Base-by-base conservation (phyloP, 495 filamentous ascomycete species). In the Oidiodendron maius region DNA sequence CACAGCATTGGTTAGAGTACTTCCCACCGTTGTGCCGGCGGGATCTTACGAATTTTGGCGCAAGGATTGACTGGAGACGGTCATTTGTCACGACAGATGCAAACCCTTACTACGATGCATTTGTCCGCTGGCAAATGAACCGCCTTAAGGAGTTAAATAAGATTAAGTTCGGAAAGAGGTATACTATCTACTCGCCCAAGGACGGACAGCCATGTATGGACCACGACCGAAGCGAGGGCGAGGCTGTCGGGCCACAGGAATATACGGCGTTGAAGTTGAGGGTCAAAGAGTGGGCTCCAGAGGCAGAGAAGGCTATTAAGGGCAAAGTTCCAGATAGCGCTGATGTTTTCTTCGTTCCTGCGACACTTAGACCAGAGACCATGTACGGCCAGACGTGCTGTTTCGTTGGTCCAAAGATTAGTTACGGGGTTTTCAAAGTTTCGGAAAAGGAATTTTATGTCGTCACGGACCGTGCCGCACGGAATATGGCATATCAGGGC, bases 381-480 rank as follows among this genome's bases (percentile, higher is more conserved):
- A 96, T 98, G 91, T 96, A 96, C 59, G 93, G 93, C 21, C 93
- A 98, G 65, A 91, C 81, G 1, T 93, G 89, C 70, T 95, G 90
- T 65, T 98, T 98, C 59, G 89, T 98, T 41, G 87, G 89, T 22
- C 91, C 93, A 2, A 87, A 84, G 64, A 83, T 95, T 57, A 81
- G 69, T n/a, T 97, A 98, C 59, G 89, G 90, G 44, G 68, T 98
- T 52, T 97, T 85, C 76, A 86, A 87, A 70, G 77, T 86, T 40
- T 78, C 80, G 11, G 82, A 91, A 41, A 86, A 82, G 49, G 88
- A 95, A 55, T 96, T 89, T 64, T 89, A 81, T 63, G 75, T 98
- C 54, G 75, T 87, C 44, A 91, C 87, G 9, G 86, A 94, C 61
- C 74, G 91, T 32, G 88, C 87, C 49, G 93, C 91, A 22, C 81